These are phyloP conservation scores for Agroathelia rolfsii DNA, from an alignment of 1,284 basidiomycete genomes.

Conservation along the genomic window DNA sequence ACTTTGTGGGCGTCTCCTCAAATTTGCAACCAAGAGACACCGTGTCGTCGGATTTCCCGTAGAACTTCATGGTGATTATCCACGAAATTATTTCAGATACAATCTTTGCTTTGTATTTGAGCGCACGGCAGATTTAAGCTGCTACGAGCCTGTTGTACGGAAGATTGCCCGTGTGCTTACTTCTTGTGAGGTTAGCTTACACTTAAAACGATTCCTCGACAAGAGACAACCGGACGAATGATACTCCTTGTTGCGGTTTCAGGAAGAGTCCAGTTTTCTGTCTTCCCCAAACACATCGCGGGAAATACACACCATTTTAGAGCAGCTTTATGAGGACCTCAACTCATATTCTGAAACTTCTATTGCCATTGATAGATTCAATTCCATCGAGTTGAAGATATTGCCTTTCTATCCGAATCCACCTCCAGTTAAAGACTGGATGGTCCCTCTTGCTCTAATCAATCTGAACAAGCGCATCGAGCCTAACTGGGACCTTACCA, in stretches of 20 bases:
- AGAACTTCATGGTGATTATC: conserved; percentile 62
- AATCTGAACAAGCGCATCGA: conserved; percentile 75
- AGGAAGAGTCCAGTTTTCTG: conserved; percentile 88
- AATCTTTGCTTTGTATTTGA: conserved; percentile 98
- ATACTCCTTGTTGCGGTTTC: conserved; percentile 11
- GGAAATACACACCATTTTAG: conserved; percentile 79
- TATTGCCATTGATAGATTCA: conserved; percentile 81
- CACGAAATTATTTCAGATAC: conserved; percentile 86
- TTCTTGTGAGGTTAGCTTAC: conserved; percentile 75
- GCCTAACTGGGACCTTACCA: conserved; percentile 94
- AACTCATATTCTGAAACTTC: conserved; percentile 96
- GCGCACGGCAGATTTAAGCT: conserved; percentile 77
- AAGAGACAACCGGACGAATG: too few relatives aligned
- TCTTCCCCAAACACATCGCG: conserved; percentile 65
- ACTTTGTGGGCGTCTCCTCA: conserved; percentile 85
- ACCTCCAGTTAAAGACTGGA: conserved; percentile 83
- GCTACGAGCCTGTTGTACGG: conserved; percentile 92
- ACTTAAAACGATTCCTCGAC: too few relatives aligned
- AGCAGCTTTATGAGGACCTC: conserved; percentile 94
- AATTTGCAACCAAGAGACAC: conserved; percentile 63
- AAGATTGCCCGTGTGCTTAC: conserved; percentile 88
- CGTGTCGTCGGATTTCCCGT: conserved; percentile 87
- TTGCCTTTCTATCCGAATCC: conserved; percentile 97
- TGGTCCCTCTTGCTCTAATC: conserved; percentile 87
- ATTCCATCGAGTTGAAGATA: conserved; percentile 89